Percentiles rank a stretch among this genome's conserved stretches.
These are phyloP conservation scores for Senna tora DNA, from an alignment of 306 rosid genomes.

Conservation along the genomic window DNA sequence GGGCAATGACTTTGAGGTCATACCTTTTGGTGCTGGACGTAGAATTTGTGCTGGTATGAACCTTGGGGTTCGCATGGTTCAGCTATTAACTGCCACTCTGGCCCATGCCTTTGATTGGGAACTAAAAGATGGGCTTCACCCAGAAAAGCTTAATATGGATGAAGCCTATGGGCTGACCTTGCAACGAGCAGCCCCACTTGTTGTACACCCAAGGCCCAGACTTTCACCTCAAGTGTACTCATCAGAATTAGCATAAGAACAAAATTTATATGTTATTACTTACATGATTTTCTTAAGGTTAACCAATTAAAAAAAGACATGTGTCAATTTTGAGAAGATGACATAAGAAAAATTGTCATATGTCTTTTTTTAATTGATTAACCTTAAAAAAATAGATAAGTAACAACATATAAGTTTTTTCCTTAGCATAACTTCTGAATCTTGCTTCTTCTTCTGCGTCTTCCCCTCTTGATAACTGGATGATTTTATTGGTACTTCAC, in stretches of 20 bases:
- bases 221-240: conserved; percentile 44
- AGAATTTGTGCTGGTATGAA: conserved; percentile 78
- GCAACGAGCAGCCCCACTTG: conserved; percentile 60
- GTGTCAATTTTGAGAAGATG: too few species aligned
- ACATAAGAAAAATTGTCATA: too few species aligned
- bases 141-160: conserved; percentile 67
- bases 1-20: conserved; percentile 74
- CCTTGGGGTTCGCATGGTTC: conserved; percentile 69
- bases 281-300: too few species aligned
- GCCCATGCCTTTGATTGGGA: conserved; percentile 68
- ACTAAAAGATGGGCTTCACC: conserved; percentile 48
- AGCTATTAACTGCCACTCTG: conserved; percentile 50
- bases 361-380: too few species aligned
- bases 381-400: too few species aligned
- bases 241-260: not conserved
- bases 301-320: too few species aligned
- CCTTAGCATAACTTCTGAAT: not conserved
- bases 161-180: conserved; percentile 77
- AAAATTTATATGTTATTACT: too few species aligned
- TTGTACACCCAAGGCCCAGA: conserved; percentile 57
- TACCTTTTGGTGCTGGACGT: conserved; percentile 85
- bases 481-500: not conserved
- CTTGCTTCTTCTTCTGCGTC: not conserved
- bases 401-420: too few species aligned
- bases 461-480: not conserved